phyloP scores from a whole-genome alignment of 768 basidiomycete species.

The Rhizopogon rudus region DNA sequence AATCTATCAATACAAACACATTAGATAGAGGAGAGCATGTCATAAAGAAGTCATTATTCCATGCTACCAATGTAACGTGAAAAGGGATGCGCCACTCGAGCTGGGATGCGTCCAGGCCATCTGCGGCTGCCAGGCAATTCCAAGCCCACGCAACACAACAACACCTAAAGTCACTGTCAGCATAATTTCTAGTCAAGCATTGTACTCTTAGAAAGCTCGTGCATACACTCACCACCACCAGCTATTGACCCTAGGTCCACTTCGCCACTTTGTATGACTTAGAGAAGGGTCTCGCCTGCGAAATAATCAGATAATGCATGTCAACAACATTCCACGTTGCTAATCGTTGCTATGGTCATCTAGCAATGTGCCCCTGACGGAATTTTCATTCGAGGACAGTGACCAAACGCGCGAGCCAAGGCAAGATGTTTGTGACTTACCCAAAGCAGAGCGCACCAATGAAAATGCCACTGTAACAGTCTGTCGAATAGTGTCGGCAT shows the following conservation, averaged over 20 bases:
- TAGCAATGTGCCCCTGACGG: background rate
- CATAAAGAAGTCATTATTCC: background rate
- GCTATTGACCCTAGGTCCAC: background rate
- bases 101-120: background rate
- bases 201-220: background rate
- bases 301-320: background rate
- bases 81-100: background rate
- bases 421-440: conserved; percentile 35
- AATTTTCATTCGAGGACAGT: background rate
- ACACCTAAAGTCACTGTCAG: no score
- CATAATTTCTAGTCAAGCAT: no score
- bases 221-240: background rate
- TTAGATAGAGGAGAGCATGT: background rate
- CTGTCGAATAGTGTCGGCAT: conserved; percentile 68
- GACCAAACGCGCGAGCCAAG: background rate
- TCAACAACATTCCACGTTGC: background rate
- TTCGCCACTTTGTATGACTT: background rate
- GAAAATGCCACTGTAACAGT: conserved; percentile 91
- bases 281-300: background rate
- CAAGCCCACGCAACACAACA: no score
- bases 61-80: background rate
- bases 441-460: conserved; percentile 75
- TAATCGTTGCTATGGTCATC: no score
- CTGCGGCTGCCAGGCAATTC: background rate
- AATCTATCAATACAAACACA: background rate